phyloP scores from a whole-genome alignment of 768 basidiomycete genomes.

The Phlebiopsis gigantea region DNA sequence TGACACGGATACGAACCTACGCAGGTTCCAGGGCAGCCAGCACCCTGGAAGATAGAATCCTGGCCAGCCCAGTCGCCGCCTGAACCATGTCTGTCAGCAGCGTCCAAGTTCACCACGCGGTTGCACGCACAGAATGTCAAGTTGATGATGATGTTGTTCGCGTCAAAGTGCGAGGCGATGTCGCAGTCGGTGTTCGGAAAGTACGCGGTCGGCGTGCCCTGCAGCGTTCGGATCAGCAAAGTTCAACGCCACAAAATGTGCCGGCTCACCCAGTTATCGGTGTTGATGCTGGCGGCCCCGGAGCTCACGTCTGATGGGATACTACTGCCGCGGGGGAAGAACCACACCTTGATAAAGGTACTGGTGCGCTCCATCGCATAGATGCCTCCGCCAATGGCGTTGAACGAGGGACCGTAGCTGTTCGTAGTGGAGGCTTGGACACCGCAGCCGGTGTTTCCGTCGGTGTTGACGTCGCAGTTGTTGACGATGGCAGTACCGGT shows the following conservation, averaged over 20 bases:
- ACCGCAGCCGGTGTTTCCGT: conserved; percentile 52
- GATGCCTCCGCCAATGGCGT: conserved; percentile 59
- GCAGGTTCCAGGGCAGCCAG: conserved; percentile 49
- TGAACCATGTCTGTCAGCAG: neutral
- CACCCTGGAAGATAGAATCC: conserved; percentile 30
- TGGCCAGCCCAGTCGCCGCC: conserved; percentile 53
- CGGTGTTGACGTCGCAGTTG: conserved; percentile 43
- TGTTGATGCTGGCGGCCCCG: conserved; percentile 39
- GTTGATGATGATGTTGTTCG: conserved; percentile 63
- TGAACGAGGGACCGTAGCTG: conserved; percentile 56
- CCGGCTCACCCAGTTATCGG: conserved; percentile 45
- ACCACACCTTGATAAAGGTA: conserved; percentile 61
- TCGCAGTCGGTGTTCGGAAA: conserved; percentile 58
- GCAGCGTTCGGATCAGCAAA: neutral
- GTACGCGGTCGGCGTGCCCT: conserved; percentile 55
- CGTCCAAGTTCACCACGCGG: neutral
- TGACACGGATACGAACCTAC: conserved; percentile 34
- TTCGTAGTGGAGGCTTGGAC: conserved; percentile 33
- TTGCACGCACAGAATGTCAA: conserved; percentile 48
- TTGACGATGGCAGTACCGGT: conserved; percentile 13
- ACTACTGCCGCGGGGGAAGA: conserved; percentile 49
- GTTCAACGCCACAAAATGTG: neutral
- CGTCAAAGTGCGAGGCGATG: conserved; percentile 43
- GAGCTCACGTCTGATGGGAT: conserved; percentile 41
- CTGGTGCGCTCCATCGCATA: conserved; percentile 56